Evolutionary conservation across 2,329 filamentous ascomycete genomes (phyloP).

Genomic region (Arachnopeziza araneosa): DNA sequence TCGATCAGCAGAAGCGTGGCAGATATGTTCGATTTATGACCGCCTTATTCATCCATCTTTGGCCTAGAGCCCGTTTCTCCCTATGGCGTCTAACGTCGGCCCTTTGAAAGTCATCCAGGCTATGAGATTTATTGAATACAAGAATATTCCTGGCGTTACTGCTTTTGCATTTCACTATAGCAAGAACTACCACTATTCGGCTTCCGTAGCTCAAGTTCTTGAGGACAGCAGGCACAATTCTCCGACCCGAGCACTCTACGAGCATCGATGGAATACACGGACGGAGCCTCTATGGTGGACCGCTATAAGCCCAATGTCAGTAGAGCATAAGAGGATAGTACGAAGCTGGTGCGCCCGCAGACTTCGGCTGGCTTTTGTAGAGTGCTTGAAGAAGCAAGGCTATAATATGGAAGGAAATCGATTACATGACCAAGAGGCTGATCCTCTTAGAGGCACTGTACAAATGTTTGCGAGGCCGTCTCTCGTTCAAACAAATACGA

Average conservation of each 20-base stretch:
- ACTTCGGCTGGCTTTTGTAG: constrained; percentile 38
- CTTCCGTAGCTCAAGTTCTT: not conserved
- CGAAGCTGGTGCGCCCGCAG: constrained; percentile 40
- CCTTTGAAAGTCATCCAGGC: not conserved
- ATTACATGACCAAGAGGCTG: constrained; percentile 19
- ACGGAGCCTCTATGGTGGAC: constrained; percentile 43
- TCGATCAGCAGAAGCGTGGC: not conserved
- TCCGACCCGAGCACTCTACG: not conserved
- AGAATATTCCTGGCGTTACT: not conserved
- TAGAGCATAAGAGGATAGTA: constrained; percentile 38
- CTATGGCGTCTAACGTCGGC: not conserved
- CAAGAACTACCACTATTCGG: not conserved
- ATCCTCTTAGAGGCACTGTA: constrained; percentile 33
- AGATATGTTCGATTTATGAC: not conserved
- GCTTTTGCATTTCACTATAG: not conserved
- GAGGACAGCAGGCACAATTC: not conserved
- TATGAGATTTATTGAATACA: not conserved
- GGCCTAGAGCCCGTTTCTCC: constrained; percentile 2
- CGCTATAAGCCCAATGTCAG: constrained; percentile 30
- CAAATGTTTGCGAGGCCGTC: constrained; percentile 15
- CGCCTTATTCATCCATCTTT: not conserved
- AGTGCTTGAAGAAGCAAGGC: constrained; percentile 40
- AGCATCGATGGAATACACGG: constrained; percentile 19
- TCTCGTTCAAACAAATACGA: not conserved
- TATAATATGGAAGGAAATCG: constrained; percentile 32